A percentile compares a stretch with the other conserved stretches of the same genome.
phyloP scores from a whole-genome alignment of 331 rosid species.

The Acacia concinna region DNA sequence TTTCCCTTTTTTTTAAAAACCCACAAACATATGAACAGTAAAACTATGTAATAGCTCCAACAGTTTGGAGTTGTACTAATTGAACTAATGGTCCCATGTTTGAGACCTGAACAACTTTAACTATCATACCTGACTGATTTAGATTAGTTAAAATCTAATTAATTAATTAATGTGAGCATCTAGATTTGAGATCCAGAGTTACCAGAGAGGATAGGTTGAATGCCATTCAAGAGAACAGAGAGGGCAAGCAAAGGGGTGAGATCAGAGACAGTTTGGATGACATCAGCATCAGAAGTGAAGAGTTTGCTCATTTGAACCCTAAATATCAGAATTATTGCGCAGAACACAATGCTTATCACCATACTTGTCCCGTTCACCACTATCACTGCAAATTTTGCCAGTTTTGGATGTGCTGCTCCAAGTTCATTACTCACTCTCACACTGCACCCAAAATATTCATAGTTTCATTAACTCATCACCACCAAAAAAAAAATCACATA shows the following conservation, averaged over 20 bases:
- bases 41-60: too few species aligned
- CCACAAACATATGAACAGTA: too few species aligned
- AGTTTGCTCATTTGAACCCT: slow-evolving; percentile 42
- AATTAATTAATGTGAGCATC: too few species aligned
- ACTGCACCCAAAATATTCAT: slow-evolving; percentile 26
- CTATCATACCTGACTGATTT: not conserved
- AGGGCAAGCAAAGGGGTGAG: slow-evolving; percentile 53
- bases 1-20: too few species aligned
- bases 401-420: slow-evolving; percentile 52
- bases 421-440: slow-evolving; percentile 58
- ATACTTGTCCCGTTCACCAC: slow-evolving; percentile 51
- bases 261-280: slow-evolving; percentile 41
- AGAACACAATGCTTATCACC: slow-evolving; percentile 39
- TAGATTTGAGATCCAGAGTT: not conserved
- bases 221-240: slow-evolving; percentile 54
- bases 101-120: too few species aligned
- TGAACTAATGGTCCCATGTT: too few species aligned
- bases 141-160: not conserved
- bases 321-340: slow-evolving; percentile 41
- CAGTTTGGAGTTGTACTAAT: too few species aligned
- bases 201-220: slow-evolving; percentile 66
- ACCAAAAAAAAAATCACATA: not conserved
- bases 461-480: not conserved
- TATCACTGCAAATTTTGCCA: slow-evolving; percentile 49
- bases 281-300: slow-evolving; percentile 40